These are phyloP conservation scores for Iris macrosiphon DNA, from an alignment of 106 monocot species.

Conservation along the genomic window DNA sequence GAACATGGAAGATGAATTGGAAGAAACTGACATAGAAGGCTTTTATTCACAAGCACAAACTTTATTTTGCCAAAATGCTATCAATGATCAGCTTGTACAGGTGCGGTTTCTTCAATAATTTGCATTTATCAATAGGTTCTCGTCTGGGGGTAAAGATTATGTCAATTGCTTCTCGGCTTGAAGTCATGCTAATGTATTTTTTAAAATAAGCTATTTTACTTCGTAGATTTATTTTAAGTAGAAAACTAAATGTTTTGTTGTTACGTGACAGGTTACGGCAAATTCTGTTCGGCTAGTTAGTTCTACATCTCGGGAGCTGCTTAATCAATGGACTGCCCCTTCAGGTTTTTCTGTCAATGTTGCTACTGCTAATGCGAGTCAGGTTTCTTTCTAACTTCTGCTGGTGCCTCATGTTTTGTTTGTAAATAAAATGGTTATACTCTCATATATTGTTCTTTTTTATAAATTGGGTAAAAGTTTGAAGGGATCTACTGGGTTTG, in stretches of 20 bases:
- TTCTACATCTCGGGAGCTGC: slow-evolving; percentile 66
- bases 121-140: not conserved
- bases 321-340: slow-evolving; percentile 90
- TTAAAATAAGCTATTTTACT: no score
- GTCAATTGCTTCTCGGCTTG: no score
- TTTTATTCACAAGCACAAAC: slow-evolving; percentile 86
- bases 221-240: no score
- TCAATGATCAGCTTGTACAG: slow-evolving; percentile 87
- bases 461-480: no score
- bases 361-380: slow-evolving; percentile 91
- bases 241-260: no score
- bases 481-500: no score
- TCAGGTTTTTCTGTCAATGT: slow-evolving; percentile 91
- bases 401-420: not conserved
- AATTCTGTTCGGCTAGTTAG: slow-evolving; percentile 80
- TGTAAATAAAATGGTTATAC: no score
- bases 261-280: slow-evolving; percentile 70
- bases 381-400: slow-evolving; percentile 37
- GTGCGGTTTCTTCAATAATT: slow-evolving; percentile 28
- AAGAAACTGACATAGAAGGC: slow-evolving; percentile 99
- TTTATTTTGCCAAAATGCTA: slow-evolving; percentile 89
- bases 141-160: not conserved
- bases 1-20: slow-evolving; percentile 96
- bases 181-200: no score
- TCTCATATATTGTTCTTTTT: no score